Base-by-base conservation (phyloP, 2,329 filamentous ascomycete genomes). In the Verticillium tricorpus region DNA sequence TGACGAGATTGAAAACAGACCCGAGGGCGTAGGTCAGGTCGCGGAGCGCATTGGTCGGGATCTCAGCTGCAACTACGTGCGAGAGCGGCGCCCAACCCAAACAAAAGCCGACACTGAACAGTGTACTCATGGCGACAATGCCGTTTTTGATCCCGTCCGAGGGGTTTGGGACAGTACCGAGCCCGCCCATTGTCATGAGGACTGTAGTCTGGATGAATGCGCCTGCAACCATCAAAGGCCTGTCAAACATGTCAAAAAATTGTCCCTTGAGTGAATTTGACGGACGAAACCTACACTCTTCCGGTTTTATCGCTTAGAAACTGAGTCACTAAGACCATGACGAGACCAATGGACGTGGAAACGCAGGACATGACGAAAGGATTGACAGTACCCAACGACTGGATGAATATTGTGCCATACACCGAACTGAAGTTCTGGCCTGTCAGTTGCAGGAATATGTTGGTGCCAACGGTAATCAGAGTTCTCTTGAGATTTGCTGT, bases 101-200 rank as follows among this genome's bases (percentile, higher is more conserved):
- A 35, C 63, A 66, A 62, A 72, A 75, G 19, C 71, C 71, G 40
- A 72, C 62, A 28, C 59, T 64, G 39, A 71, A 75, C 6, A 78
- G 39, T 19, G 67, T 69, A 50, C 73, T 65, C 66, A 73, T 72
- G 25, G 72, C 71, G 11, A 76, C 68, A 25, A 77, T 72, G 11
- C 67, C 70, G 9, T 65, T 63, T 19, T 69, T 71, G 45, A 66
- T 61, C 45, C 50, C 25, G 11, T 64, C 58, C 0, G 64, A 66
- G 1, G 68, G 61, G 9, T 65, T 60, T 11, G 55, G 52, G 1
- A 64, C 39, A 15, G 70, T 70, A 15, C 75, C 76, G 11, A 77
- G 66, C 2, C 70, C 74, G 28, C 73, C 76, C 74, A 78, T 76
- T 7, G 71, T 70, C 19, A 77, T 67, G 2, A 76, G 66, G 5